phyloP scores from a whole-genome alignment of 2,329 filamentous ascomycete species.

The Didymella arachidicola region DNA sequence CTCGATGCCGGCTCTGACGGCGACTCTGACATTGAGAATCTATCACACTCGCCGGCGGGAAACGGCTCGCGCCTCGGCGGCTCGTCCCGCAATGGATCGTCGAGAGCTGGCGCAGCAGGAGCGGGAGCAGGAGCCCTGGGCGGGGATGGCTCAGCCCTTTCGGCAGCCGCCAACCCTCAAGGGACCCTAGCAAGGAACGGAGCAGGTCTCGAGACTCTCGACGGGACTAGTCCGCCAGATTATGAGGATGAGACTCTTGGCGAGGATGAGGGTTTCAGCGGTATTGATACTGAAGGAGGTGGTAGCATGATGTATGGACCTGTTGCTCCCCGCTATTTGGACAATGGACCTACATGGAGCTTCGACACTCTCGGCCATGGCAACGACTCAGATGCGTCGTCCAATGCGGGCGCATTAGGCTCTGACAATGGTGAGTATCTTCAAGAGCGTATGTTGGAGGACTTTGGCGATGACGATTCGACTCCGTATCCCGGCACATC shows the following conservation, averaged over 20 bases:
- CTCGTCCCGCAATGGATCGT: conserved; percentile 89
- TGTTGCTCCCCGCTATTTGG: conserved; percentile 10
- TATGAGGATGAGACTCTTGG: conserved; percentile 37
- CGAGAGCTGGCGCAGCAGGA: conserved; percentile 85
- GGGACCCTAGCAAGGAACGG: conserved; percentile 47
- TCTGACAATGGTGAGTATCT: conserved; percentile 26
- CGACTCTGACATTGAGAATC: conserved; percentile 50
- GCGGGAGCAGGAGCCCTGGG: conserved; percentile 60
- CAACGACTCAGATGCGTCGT: conserved; percentile 28
- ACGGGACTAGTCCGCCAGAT: conserved; percentile 32
- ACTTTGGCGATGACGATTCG: conserved; percentile 37
- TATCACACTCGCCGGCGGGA: conserved; percentile 67
- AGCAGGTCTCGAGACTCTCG: conserved; percentile 46
- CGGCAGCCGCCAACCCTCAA: conserved; percentile 44
- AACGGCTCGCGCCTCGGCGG: conserved; percentile 87
- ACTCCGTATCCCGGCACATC: conserved; percentile 24
- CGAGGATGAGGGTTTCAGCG: conserved; percentile 31
- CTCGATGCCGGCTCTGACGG: conserved; percentile 53
- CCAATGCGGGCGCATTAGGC: conserved; percentile 34
- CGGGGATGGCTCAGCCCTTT: conserved; percentile 47
- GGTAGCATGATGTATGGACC: conserved; percentile 21
- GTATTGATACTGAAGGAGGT: conserved; percentile 12
- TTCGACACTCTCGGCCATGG: conserved; percentile 25
- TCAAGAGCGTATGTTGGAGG: conserved; percentile 11
- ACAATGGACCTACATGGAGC: conserved; percentile 33